Percentiles rank a stretch among this genome's conserved stretches.
These are phyloP conservation scores for Ustilago bromivora DNA, from an alignment of 1,284 basidiomycete genomes.

Conservation along the genomic window DNA sequence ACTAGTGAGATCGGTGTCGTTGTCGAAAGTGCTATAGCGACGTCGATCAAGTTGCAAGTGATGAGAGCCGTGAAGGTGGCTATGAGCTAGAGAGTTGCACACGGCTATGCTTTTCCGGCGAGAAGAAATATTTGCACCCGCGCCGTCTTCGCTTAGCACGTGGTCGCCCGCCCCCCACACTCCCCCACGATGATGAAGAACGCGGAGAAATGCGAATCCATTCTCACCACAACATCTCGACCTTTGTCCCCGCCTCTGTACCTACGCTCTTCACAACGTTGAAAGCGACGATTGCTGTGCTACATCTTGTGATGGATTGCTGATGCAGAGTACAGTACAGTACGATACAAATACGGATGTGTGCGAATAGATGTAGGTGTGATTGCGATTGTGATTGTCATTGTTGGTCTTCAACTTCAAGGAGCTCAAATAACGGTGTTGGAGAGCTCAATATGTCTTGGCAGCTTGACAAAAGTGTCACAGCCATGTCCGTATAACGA, in stretches of 20 bases:
- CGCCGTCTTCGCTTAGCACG: too few species aligned
- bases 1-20: neutral
- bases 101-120: constrained; percentile 30
- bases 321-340: neutral
- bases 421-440: constrained; percentile 46
- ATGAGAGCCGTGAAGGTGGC: neutral
- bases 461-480: constrained; percentile 62
- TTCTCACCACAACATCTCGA: neutral
- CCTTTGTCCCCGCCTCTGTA: neutral
- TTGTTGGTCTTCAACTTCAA: too few species aligned
- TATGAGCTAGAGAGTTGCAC: neutral
- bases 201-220: neutral
- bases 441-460: constrained; percentile 54
- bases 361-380: neutral
- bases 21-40: neutral
- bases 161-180: too few species aligned
- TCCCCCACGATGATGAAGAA: too few species aligned
- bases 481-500: constrained; percentile 53
- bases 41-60: neutral
- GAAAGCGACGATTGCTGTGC: too few species aligned
- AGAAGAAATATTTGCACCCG: constrained; percentile 31
- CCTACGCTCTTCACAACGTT: neutral
- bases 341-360: constrained; percentile 7
- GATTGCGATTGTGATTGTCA: neutral
- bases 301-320: neutral